These are phyloP conservation scores for Pseudisothecium myosuroides DNA, from an alignment of 225 moss, liverwort and hornwort species.

Conservation along the genomic window DNA sequence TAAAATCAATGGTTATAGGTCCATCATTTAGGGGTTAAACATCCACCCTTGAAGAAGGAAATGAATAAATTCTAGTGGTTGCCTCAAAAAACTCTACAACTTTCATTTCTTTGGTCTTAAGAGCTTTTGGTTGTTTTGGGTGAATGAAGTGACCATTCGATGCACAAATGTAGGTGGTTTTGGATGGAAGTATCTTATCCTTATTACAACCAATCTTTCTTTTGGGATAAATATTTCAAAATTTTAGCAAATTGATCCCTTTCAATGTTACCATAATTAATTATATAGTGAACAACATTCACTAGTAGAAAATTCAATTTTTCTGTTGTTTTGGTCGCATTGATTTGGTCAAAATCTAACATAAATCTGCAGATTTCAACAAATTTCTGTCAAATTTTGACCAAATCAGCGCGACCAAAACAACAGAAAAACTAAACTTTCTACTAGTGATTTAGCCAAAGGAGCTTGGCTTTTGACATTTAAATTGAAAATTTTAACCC, in stretches of 20 bases:
- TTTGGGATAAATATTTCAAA: accelerated
- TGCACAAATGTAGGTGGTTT: background rate
- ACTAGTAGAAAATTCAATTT: no score
- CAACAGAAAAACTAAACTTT: no score
- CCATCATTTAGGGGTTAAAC: no score
- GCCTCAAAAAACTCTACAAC: background rate
- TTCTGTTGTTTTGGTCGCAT: no score
- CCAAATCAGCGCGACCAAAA: no score
- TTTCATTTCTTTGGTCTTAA: background rate
- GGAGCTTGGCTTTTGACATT: background rate
- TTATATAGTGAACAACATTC: background rate
- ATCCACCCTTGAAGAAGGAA: background rate
- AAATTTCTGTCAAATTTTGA: no score
- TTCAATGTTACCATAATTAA: background rate
- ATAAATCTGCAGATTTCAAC: no score
- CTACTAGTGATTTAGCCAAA: no score
- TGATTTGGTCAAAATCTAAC: no score
- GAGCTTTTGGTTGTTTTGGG: background rate
- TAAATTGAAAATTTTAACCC: no score
- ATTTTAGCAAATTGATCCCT: background rate
- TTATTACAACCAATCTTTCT: background rate
- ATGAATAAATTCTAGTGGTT: background rate
- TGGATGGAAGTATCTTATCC: background rate
- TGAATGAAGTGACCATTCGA: background rate
- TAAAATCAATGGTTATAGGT: no score